Conservation (phyloP, 768 basidiomycete genomes). For the Auriculariales sp. region DNA sequence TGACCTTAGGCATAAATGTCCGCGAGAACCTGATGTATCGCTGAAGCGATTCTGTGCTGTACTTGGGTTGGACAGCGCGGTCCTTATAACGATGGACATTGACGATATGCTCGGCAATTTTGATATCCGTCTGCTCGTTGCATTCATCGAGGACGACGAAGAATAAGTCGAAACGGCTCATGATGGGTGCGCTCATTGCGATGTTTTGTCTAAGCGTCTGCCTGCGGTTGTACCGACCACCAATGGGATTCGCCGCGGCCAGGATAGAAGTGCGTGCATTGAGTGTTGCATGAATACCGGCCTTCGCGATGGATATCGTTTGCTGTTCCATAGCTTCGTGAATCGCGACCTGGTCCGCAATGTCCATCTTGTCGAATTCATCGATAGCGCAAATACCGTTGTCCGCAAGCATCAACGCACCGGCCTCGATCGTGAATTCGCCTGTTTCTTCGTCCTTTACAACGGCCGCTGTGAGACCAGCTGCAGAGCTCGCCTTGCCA, state of each 20-base stretch:
- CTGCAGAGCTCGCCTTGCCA: slow-evolving; percentile 97
- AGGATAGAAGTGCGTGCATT: slow-evolving; percentile 96
- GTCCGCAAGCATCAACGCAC: slow-evolving; percentile 97
- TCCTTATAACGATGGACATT: slow-evolving; percentile 94
- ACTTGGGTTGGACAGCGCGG: slow-evolving; percentile 90
- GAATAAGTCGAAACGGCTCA: slow-evolving; percentile 97
- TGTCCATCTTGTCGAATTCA: slow-evolving; percentile 99
- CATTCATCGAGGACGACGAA: slow-evolving; percentile 98
- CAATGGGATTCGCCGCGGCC: slow-evolving; percentile 95
- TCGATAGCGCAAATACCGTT: slow-evolving; percentile 99
- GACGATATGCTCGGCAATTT: slow-evolving; percentile 93
- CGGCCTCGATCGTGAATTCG: slow-evolving; percentile 98
- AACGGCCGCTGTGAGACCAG: slow-evolving; percentile 96
- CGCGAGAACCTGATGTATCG: slow-evolving; percentile 93
- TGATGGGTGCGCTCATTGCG: slow-evolving; percentile 96
- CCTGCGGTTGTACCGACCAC: slow-evolving; percentile 92
- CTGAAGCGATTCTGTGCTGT: slow-evolving; percentile 91
- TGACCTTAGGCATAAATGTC: slow-evolving; percentile 93
- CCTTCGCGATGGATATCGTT: slow-evolving; percentile 97
- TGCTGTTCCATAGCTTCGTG: slow-evolving; percentile 99
- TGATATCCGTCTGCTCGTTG: slow-evolving; percentile 80
- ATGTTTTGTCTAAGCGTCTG: slow-evolving; percentile 83
- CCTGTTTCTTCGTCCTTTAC: slow-evolving; percentile 98
- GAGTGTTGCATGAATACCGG: slow-evolving; percentile 95
- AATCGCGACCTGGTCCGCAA: slow-evolving; percentile 95